These are phyloP conservation scores for Aspergillus udagawae DNA, from an alignment of 2,329 filamentous ascomycete genomes.

Conservation along the genomic window DNA sequence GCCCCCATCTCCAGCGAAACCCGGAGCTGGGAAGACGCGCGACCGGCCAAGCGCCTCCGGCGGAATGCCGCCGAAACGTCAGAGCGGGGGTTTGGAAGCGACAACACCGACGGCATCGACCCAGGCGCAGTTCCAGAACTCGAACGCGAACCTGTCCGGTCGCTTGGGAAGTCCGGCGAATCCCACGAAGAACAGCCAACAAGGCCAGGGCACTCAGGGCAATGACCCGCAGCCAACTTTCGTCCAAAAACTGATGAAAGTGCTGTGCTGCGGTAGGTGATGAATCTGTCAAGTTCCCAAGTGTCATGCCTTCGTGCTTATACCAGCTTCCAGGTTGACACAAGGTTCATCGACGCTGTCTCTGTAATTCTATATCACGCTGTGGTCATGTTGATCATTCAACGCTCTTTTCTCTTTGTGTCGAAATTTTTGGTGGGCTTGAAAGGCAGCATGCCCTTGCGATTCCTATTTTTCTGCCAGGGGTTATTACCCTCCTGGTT, in stretches of 20 bases:
- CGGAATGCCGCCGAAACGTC: slow-evolving; percentile 70
- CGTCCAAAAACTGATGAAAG: slow-evolving; percentile 89
- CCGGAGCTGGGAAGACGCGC: slow-evolving; percentile 66
- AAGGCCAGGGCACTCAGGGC: slow-evolving; percentile 53
- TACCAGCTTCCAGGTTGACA: slow-evolving; percentile 33
- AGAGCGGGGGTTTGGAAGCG: slow-evolving; percentile 63
- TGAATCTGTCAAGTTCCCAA: slow-evolving; percentile 13
- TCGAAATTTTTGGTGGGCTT: slow-evolving; percentile 11
- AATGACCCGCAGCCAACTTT: slow-evolving; percentile 72
- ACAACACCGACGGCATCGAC: slow-evolving; percentile 85
- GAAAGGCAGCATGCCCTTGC: slow-evolving; percentile 17
- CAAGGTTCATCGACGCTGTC: slow-evolving; percentile 12
- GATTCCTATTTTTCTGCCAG: slow-evolving; percentile 12
- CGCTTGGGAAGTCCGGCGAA: slow-evolving; percentile 57
- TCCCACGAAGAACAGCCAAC: slow-evolving; percentile 56
- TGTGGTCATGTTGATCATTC: slow-evolving; percentile 16
- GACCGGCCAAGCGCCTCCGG: slow-evolving; percentile 72
- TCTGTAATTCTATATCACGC: slow-evolving; percentile 20
- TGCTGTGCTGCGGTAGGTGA: slow-evolving; percentile 75
- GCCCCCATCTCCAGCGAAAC: slow-evolving; percentile 79
- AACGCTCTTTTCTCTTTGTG: slow-evolving; percentile 14
- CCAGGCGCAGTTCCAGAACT: slow-evolving; percentile 95
- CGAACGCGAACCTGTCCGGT: slow-evolving; percentile 74
- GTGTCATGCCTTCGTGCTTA: slow-evolving; percentile 20
- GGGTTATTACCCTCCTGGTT: slow-evolving; percentile 11